Conservation (phyloP, 192 early-diverging fungal species). For the Backusella psychrophila region DNA sequence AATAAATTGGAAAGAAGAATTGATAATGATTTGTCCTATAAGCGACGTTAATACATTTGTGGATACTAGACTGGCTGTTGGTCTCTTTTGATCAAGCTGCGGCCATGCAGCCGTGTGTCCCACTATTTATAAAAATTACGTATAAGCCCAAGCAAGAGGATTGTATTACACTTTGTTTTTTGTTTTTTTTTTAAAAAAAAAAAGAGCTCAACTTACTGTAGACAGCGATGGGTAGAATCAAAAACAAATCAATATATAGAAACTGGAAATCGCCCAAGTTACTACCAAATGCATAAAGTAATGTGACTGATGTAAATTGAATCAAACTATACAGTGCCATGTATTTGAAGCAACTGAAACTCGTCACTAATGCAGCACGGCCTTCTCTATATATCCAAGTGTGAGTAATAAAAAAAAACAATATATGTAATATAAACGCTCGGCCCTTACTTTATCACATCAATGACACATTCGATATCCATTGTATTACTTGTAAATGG, state of each 20-base stretch:
- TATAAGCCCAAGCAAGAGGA: not conserved
- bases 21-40: conserved; percentile 85
- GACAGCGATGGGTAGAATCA: conserved; percentile 87
- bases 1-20: conserved; percentile 74
- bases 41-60: conserved; percentile 89
- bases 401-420: not conserved
- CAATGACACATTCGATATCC: conserved; percentile 91
- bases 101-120: conserved; percentile 83
- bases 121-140: conserved; percentile 52
- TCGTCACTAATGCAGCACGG: conserved; percentile 92
- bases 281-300: conserved; percentile 85
- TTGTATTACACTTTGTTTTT: not conserved
- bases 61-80: conserved; percentile 88
- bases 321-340: conserved; percentile 98
- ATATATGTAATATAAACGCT: too few species aligned
- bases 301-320: conserved; percentile 92
- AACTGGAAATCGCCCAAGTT: conserved; percentile 97
- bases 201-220: conserved; percentile 44
- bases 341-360: conserved; percentile 98
- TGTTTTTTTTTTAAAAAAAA: not conserved
- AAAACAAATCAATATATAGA: conserved; percentile 89
- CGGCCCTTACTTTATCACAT: conserved; percentile 67
- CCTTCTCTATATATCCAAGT: conserved; percentile 65
- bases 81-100: conserved; percentile 71
- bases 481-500: conserved; percentile 92